These are phyloP conservation scores for Flaveria ramosissima DNA, from an alignment of 129 eudicot genomes.

Conservation along the genomic window DNA sequence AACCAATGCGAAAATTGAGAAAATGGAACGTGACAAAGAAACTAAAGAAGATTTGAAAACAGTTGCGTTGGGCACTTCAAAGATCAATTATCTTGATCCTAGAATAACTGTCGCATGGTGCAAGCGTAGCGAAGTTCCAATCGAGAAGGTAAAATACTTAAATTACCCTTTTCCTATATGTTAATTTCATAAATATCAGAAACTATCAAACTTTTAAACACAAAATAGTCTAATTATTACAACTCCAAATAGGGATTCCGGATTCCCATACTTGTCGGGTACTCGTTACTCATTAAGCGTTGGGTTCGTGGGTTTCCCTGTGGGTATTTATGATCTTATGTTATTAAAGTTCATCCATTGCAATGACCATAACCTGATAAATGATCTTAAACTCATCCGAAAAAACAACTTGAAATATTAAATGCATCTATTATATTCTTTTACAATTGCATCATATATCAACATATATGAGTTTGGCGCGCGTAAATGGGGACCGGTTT, in stretches of 20 bases:
- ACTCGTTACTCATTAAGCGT: no score
- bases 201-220: background rate
- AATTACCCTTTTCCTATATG: background rate
- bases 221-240: background rate
- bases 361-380: background rate
- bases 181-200: background rate
- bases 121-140: conserved; percentile 95
- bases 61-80: conserved; percentile 95
- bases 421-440: background rate
- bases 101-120: conserved; percentile 99
- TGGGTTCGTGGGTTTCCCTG: background rate
- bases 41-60: conserved; percentile 91
- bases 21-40: conserved; percentile 77
- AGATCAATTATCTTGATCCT: conserved; percentile 93
- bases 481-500: background rate
- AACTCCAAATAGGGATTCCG: no score
- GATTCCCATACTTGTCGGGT: background rate
- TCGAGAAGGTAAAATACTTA: conserved; percentile 68
- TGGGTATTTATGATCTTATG: background rate
- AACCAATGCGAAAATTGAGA: conserved; percentile 68
- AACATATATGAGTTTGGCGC: background rate
- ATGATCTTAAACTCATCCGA: background rate
- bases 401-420: background rate
- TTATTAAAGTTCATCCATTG: background rate
- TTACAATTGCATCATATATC: background rate